Evolutionary conservation across 768 basidiomycete species (phyloP).

Genomic region (Coprinopsis sp.): DNA sequence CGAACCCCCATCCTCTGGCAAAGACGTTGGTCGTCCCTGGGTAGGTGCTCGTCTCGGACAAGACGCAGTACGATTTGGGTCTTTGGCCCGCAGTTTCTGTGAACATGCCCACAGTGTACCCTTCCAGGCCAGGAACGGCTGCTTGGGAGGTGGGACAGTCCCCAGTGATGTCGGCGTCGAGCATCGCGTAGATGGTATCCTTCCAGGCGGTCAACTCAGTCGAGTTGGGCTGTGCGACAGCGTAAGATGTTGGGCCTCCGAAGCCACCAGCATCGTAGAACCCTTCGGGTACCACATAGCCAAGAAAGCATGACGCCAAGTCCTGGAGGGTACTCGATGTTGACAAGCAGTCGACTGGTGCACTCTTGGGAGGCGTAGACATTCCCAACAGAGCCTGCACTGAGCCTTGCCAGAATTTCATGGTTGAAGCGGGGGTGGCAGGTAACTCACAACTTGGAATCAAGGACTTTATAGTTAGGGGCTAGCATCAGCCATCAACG

Average conservation of each 20-base stretch:
- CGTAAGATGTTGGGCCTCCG: not conserved
- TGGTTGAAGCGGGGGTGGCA: too few relatives aligned
- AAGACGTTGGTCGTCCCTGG: conserved; percentile 1
- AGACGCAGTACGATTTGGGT: conserved; percentile 5
- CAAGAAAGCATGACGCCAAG: not conserved
- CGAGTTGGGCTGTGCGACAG: not conserved
- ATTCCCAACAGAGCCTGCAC: too few relatives aligned
- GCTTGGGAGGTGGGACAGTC: not conserved
- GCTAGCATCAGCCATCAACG: too few relatives aligned
- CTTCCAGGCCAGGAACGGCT: not conserved
- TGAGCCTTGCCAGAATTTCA: too few relatives aligned
- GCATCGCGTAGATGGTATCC: not conserved
- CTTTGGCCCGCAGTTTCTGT: not conserved
- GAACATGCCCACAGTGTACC: not conserved
- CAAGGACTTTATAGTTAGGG: too few relatives aligned
- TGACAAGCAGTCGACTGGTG: too few relatives aligned
- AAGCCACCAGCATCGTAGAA: not conserved
- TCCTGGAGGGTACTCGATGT: too few relatives aligned
- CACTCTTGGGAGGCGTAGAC: too few relatives aligned
- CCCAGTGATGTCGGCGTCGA: not conserved
- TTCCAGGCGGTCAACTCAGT: not conserved
- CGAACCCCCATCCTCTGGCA: conserved; percentile 5
- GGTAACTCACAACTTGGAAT: too few relatives aligned
- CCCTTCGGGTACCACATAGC: not conserved
- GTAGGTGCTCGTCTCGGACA: conserved; percentile 5